A percentile compares a stretch with the other conserved stretches of the same genome.
phyloP scores from a whole-genome alignment of 139 green algal genomes.

The Marvania coccoides region DNA sequence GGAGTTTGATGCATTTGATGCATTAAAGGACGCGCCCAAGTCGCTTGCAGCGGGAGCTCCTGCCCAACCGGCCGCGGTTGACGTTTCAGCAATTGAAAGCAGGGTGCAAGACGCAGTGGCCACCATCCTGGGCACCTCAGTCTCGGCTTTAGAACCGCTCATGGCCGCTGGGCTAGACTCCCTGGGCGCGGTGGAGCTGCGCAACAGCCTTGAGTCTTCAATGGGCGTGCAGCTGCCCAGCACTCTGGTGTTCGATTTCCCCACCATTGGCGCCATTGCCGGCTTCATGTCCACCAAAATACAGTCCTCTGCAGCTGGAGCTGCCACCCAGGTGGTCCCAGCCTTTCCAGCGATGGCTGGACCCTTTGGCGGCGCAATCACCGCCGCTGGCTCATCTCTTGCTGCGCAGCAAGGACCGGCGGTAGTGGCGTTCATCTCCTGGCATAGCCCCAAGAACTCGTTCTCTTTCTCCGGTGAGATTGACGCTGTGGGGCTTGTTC shows the following conservation, averaged over 20 bases:
- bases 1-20: conserved; percentile 1
- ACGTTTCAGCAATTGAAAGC: neutral
- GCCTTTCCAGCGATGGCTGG: neutral
- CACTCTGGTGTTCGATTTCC: conserved; percentile 71
- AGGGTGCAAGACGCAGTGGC: conserved; percentile 9
- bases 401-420: neutral
- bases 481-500: conserved; percentile 41
- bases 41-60: neutral
- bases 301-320: neutral
- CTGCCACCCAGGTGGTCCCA: neutral
- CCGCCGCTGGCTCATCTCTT: neutral
- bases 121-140: conserved; percentile 8
- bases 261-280: conserved; percentile 31
- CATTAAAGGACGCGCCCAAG: neutral
- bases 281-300: conserved; percentile 7
- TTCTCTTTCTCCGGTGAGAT: neutral
- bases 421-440: neutral
- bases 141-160: conserved; percentile 11
- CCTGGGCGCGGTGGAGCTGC: conserved; percentile 42
- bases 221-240: conserved; percentile 42
- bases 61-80: neutral
- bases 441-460: neutral
- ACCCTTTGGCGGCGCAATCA: neutral
- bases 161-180: conserved; percentile 53
- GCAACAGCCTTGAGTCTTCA: conserved; percentile 29